A percentile compares a stretch with the other conserved stretches of the same genome.
phyloP scores from a whole-genome alignment of 805 yeast species.

The Metschnikowia lochheadii region DNA sequence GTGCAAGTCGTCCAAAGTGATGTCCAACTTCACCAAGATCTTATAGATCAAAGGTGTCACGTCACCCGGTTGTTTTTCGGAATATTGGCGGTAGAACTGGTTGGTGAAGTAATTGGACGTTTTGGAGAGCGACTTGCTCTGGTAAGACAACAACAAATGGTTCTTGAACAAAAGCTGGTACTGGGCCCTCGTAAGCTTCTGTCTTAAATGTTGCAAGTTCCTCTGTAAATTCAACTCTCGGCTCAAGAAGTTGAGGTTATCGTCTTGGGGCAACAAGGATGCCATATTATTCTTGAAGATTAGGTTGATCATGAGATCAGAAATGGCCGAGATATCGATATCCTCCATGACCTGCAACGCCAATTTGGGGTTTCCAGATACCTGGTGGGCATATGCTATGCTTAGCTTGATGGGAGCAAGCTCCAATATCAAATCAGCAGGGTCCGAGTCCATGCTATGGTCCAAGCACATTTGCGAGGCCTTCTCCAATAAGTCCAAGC shows the following conservation, averaged over 20 bases:
- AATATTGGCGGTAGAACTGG: constrained; percentile 18
- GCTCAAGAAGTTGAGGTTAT: constrained; percentile 22
- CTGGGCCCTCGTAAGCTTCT: constrained; percentile 34
- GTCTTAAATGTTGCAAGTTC: constrained; percentile 21
- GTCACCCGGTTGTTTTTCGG: constrained; percentile 28
- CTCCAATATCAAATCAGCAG: constrained; percentile 47
- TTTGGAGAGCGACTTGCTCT: constrained; percentile 34
- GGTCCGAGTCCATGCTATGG: constrained; percentile 30
- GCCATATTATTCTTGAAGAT: constrained; percentile 44
- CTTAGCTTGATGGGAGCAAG: constrained; percentile 59
- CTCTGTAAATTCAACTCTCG: constrained; percentile 31
- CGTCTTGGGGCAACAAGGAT: constrained; percentile 20
- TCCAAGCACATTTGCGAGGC: constrained; percentile 43
- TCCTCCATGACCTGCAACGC: constrained; percentile 12
- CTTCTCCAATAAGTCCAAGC: constrained; percentile 41
- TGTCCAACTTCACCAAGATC: constrained; percentile 25
- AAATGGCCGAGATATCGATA: constrained; percentile 22
- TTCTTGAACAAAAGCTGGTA: constrained; percentile 39
- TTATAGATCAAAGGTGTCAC: constrained; percentile 28
- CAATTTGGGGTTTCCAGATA: constrained; percentile 6
- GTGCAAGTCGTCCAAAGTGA: constrained; percentile 25
- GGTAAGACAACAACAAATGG: constrained; percentile 39
- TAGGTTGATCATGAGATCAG: constrained; percentile 39
- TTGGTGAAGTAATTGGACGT: constrained; percentile 22
- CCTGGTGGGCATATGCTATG: constrained; percentile 50